Base-by-base conservation (phyloP, 176 grass and related monocot genomes). In the Aegilops longissima region DNA sequence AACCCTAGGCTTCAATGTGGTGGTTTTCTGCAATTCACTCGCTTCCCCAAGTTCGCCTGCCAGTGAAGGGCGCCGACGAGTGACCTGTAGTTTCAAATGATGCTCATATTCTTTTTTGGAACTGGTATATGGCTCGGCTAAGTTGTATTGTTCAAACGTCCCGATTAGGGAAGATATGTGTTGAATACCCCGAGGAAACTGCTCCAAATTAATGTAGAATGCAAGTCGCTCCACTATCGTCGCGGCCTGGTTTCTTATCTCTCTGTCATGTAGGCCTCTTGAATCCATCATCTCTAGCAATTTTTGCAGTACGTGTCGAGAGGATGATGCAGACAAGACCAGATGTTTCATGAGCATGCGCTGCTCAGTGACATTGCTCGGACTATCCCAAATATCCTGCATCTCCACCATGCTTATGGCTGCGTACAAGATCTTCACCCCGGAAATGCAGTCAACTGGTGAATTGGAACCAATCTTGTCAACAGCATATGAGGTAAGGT, bases 311-410 rank as follows among this genome's bases (percentile, higher is more conserved):
- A 23, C 0, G 0, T 33, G 0, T 0, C 7, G 24, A 39, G 1
- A 7, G 10, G 63, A 65, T 3, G 79, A 47, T 7, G 39, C 0
- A 10, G 79, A 81, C 14, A 6, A 6, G 4, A 65, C 0, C 0
- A 64, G 6, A 36, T 42, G n/a, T 42, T 62, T 80, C 0, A 79
- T 9, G 0, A 63, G 8, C 51, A 3, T 33, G 29, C 6, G 10
- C 18, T 58, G 54, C 36, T 6, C 9, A 44, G 11, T 9, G 40
- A 44, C 40, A 44, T 44, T 44, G 25, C 25, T 1, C 25, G 1
- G 0, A 27, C n/a, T n/a, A n/a, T n/a, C n/a, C n/a, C 1, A 1
- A 0, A 27, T 1, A 1, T 0, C 1, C 25, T 27, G n/a, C n/a
- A n/a, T 1, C 47, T 51, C 47, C 13, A 51, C 47, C 47, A 51